Conservation (phyloP, 1,139 yeast genomes). For the Pichia sp. region DNA sequence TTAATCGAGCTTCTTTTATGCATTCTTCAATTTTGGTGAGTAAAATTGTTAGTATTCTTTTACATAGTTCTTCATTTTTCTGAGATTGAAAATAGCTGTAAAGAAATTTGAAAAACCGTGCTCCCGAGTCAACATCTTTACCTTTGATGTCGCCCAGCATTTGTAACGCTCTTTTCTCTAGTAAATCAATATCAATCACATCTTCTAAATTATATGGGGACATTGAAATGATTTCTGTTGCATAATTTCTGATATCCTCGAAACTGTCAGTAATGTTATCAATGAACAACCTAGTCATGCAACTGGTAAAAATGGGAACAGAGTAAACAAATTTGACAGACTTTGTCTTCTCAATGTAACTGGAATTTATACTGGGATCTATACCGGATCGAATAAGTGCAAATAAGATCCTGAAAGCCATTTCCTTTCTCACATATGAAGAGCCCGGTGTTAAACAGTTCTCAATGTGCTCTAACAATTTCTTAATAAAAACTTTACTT, state of each 20-base stretch:
- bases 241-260: slow-evolving; percentile 59
- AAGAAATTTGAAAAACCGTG: slow-evolving; percentile 51
- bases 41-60: slow-evolving; percentile 31
- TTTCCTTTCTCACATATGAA: slow-evolving; percentile 54
- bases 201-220: slow-evolving; percentile 35
- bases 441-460: slow-evolving; percentile 52
- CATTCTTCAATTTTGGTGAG: slow-evolving; percentile 29
- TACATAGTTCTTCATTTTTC: slow-evolving; percentile 18
- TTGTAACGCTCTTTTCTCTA: slow-evolving; percentile 34
- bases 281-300: slow-evolving; percentile 41
- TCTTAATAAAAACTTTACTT: slow-evolving; percentile 36
- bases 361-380: slow-evolving; percentile 36
- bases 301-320: slow-evolving; percentile 35
- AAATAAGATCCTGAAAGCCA: slow-evolving; percentile 44
- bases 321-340: slow-evolving; percentile 40
- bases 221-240: slow-evolving; percentile 43
- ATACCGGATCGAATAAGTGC: slow-evolving; percentile 50
- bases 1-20: slow-evolving; percentile 25
- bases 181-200: slow-evolving; percentile 26
- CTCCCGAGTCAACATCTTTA: slow-evolving; percentile 76
- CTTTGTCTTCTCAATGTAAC: slow-evolving; percentile 33
- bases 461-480: slow-evolving; percentile 31
- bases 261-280: slow-evolving; percentile 63
- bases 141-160: slow-evolving; percentile 55
- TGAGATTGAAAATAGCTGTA: slow-evolving; percentile 26